Base-by-base conservation (phyloP, 108 stramenopile species). In the Skeletonema tropicum region DNA sequence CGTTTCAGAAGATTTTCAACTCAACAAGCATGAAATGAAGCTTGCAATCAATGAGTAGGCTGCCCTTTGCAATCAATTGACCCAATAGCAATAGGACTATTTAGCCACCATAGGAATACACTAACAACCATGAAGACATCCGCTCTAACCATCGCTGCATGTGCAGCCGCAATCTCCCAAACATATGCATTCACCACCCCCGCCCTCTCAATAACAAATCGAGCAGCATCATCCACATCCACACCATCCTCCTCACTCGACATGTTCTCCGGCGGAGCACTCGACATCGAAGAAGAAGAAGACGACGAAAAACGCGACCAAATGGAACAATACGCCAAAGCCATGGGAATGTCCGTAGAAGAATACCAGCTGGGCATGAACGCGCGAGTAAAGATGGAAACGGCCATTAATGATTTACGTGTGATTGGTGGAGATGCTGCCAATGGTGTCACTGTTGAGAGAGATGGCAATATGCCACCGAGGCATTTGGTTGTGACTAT, bases 281-380 rank as follows among this genome's bases (percentile, higher is more conserved):
- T 79, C 60, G 77, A 80, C 33, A 78, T 80, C 64, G 90, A 90
- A 64, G 92, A 92, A 65, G 90, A 94, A 69, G 85, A 80, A 62
- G 75, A 66, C 36, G 84, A 87, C 14, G 89, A 90, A 75, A 84
- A 88, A 65, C 72, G 75, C 14, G 17, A 64, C n/a, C 73, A 84
- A 66, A 92, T 92, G 64, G 90, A 87, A 75, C 63, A 88, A 60
- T 81, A 82, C 32, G 91, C 94, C 61, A 85, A 84, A 57, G 88
- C 92, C 15, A 93, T 95, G 92, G 90, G 90, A 35, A 91, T 95
- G 88, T 80, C 91, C 60, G 80, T 91, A 14, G 88, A 89, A 30
- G 91, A 95, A 71, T 95, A 95, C 70, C 84, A 88, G 70, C 64
- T 92, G 7, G 94, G 88, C 10, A 89, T 95, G 67, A 82, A 84